A percentile compares a stretch with the other conserved stretches of the same genome.
Conservation (phyloP, 1,284 basidiomycete genomes). For the Exobasidium rhododendri region DNA sequence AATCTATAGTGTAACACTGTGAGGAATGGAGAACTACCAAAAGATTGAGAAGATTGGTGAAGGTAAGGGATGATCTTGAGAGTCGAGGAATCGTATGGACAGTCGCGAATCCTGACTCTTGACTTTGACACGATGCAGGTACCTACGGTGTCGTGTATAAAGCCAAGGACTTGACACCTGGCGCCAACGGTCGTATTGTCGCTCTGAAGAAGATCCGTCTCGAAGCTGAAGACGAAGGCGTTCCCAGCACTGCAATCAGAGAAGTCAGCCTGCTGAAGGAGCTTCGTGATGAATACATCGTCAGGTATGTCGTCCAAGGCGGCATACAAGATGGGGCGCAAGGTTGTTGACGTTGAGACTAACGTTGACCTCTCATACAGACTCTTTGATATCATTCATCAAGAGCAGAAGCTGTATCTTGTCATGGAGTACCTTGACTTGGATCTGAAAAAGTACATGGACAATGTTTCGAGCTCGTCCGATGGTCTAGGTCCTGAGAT, state of each 20-base stretch:
- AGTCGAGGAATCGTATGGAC: not conserved
- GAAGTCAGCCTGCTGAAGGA: constrained; percentile 97
- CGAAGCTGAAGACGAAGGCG: constrained; percentile 96
- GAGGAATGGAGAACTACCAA: constrained; percentile 59
- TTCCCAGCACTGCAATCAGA: constrained; percentile 92
- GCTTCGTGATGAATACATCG: constrained; percentile 90
- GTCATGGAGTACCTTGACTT: constrained; percentile 94
- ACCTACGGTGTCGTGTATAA: constrained; percentile 96
- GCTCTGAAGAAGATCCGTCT: constrained; percentile 87
- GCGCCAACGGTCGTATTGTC: constrained; percentile 62
- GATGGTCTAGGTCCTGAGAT: constrained; percentile 68
- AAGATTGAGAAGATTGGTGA: constrained; percentile 72
- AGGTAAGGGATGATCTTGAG: constrained; percentile 24
- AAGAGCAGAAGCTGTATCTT: constrained; percentile 92
- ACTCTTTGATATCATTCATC: constrained; percentile 92
- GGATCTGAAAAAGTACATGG: constrained; percentile 95
- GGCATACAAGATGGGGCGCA: not conserved
- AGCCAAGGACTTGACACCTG: constrained; percentile 60
- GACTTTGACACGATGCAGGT: constrained; percentile 60
- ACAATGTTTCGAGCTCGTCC: constrained; percentile 59
- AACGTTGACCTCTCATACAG: constrained; percentile 58
- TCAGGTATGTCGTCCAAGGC: constrained; percentile 55
- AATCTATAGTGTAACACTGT: no score
- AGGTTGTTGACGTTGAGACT: no score
- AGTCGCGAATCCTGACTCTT: not conserved